These are phyloP conservation scores for Trichoderma simmonsii DNA, from an alignment of 2,329 filamentous ascomycete genomes.

Conservation along the genomic window DNA sequence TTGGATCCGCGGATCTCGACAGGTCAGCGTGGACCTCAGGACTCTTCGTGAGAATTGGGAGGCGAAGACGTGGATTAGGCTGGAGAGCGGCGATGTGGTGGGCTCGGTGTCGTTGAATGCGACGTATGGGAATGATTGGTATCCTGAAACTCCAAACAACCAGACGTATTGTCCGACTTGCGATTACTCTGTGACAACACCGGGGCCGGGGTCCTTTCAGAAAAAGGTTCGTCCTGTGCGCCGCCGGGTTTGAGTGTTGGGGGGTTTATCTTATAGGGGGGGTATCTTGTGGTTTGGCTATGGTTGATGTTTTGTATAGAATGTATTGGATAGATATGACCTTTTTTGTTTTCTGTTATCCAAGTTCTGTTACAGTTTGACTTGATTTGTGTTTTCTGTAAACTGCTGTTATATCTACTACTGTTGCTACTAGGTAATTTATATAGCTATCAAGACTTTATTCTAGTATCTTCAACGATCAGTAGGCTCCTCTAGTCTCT, in stretches of 20 bases:
- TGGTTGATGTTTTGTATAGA: background rate
- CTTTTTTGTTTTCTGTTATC: background rate
- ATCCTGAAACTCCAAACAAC: slow-evolving; percentile 43
- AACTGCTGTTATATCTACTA: background rate
- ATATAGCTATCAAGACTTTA: background rate
- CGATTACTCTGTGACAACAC: slow-evolving; percentile 18
- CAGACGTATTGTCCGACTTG: slow-evolving; percentile 31
- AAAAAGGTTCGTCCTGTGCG: background rate
- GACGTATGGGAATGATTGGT: slow-evolving; percentile 56
- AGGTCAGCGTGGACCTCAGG: slow-evolving; percentile 48
- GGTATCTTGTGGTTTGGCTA: background rate
- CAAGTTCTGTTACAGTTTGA: background rate
- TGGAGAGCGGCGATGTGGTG: slow-evolving; percentile 54
- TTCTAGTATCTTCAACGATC: background rate
- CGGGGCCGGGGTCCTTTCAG: slow-evolving; percentile 16
- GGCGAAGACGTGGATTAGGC: slow-evolving; percentile 58
- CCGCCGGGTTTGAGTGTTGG: background rate
- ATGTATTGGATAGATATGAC: slow-evolving; percentile 2
- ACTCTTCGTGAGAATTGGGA: slow-evolving; percentile 35
- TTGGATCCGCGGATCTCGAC: slow-evolving; percentile 59
- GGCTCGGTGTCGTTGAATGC: slow-evolving; percentile 54
- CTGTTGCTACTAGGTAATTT: background rate
- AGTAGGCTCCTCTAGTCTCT: background rate
- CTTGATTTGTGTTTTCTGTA: background rate
- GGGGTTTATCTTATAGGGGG: too few species aligned